Conservation (phyloP, 1,284 basidiomycete genomes). For the Takashimella tepidaria region DNA sequence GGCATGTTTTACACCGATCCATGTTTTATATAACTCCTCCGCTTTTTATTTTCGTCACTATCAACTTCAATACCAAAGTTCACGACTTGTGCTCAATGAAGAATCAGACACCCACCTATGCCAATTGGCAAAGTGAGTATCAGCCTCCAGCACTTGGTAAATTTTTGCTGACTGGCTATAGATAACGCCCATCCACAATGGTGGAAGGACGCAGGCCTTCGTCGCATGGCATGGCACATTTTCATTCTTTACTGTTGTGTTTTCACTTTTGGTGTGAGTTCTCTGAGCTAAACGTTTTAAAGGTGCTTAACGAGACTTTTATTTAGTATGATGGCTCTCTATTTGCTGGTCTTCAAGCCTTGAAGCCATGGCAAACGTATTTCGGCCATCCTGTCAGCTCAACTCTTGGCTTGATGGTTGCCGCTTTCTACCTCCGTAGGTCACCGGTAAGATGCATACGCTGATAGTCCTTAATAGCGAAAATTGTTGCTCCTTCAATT, state of each 20-base stretch:
- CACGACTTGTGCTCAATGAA: background rate
- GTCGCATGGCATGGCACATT: background rate
- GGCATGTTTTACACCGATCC: no score
- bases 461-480: conserved; percentile 22
- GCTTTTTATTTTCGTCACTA: background rate
- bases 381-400: conserved; percentile 21
- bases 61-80: no score
- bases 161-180: background rate
- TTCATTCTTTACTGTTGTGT: background rate
- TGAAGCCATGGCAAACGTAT: conserved; percentile 25
- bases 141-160: background rate
- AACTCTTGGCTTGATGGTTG: conserved; percentile 23
- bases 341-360: conserved; percentile 6
- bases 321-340: background rate
- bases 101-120: background rate
- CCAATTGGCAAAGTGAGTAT: background rate
- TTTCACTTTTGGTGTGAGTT: background rate
- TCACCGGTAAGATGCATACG: no score
- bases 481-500: conserved; percentile 11
- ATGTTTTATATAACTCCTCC: no score
- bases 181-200: background rate
- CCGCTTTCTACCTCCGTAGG: conserved; percentile 25
- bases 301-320: background rate
- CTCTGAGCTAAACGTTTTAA: background rate
- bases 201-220: background rate